Evolutionary conservation across 2,329 filamentous ascomycete species (phyloP), one percentile per base, ranked within the genome.

Genomic region (Botrytis galanthina): DNA sequence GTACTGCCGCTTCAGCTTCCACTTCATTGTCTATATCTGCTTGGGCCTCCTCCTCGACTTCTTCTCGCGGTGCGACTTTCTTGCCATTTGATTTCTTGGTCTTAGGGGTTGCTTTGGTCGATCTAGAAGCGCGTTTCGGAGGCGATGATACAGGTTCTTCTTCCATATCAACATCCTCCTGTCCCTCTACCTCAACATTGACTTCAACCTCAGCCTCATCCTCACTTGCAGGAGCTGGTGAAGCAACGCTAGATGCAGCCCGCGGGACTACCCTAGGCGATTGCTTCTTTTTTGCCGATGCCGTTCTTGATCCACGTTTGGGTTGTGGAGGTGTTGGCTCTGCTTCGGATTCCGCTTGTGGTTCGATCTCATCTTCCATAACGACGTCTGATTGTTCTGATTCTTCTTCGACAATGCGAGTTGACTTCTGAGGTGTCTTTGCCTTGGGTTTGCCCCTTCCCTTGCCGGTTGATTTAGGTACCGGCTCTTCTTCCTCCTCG

Each of bases 401-500:
- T 18, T 57, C 51, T n/a, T 54, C 51, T 32, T 57, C 51, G 7
- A 29, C 69, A n/a, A n/a, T 48, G 37, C 18, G 37, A 54, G 48
- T 42, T 20, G 70, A 51, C 46, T 69, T 71, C 59, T 44, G 69
- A 42, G 73, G 51, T 12, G 63, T 61, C 59, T 48, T 72, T 4
- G 63, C 26, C 54, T 68, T 57, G 51, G 51, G 3, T 57, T 18
- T 69, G 6, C 18, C 26, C 42, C 39, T 73, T 14, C 20, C 32
- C 44, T 70, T 70, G 3, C 51, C 51, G 6, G 42, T 51, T 26
- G 48, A 39, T 46, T 74, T 74, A 4, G 51, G 59, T n/a, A 35
- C 32, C 12, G 62, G n/a, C 20, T 64, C 32, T 35, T 78, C 75
- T 32, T 75, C 77, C 26, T 59, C 37, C n/a, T 57, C 51, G n/a